Evolutionary conservation across 768 basidiomycete species (phyloP), one percentile per base, ranked within the genome.

Genomic region (Boletus pseudo-olivaceus): DNA sequence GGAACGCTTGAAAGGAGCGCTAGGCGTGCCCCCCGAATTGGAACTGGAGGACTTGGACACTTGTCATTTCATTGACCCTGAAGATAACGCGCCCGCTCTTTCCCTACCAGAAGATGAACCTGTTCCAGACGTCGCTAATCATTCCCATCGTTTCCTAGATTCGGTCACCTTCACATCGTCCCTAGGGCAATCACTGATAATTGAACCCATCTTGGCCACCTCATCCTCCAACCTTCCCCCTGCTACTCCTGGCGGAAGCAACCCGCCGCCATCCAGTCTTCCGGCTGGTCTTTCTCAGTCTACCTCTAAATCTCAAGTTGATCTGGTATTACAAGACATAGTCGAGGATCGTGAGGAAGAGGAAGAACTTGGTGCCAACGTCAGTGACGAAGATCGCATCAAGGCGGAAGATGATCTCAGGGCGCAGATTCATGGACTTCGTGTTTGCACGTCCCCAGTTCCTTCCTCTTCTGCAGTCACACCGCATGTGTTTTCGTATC

Each of bases 11-110:
- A 94, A 93, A 63, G 87, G 84, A 30, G 92, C 90, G 0, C 75
- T 97, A 2, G 93, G 93, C 5, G 86, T 93, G 5, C 93, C 93
- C 10, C 87, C 86, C 0, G 92, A 95, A 62, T 75, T 95, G 20
- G 87, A 91, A 59, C 71, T 83, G 32, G 85, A 88, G 42, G 79
- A 77, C n/a, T 19, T 23, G 26, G 57, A 58, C 8, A 26, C 27
- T 7, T 20, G 7, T 39, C n/a, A 23, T 51, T 47, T 23, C 30
- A 10, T 49, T 11, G 47, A 43, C 2, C 12, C 41, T 41, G 32
- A 41, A 12, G 53, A 55, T n/a, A 7, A 11, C 4, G 17, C 32
- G 2, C n/a, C 39, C 12, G 17, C 42, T 23, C 17, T 37, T 35
- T 44, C 43, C 27, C 23, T 19, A 26, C 11, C 34, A 39, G 47